A percentile compares a stretch with the other conserved stretches of the same genome.
phyloP scores from a whole-genome alignment of 2,329 filamentous ascomycete species.

The Fusarium sp. region DNA sequence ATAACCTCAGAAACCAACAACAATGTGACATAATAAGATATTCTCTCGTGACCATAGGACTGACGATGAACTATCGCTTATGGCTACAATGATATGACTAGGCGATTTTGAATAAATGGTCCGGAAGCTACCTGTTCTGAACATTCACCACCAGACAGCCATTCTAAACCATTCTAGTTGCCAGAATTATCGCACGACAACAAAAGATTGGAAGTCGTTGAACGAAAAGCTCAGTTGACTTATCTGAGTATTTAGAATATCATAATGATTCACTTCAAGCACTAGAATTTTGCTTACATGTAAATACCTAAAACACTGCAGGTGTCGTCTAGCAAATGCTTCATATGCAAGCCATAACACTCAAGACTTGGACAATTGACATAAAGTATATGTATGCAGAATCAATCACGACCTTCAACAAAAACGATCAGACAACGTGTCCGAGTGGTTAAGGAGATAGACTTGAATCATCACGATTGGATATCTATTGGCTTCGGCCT shows the following conservation, averaged over 20 bases:
- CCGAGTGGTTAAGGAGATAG: constrained; percentile 29
- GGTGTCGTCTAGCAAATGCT: not conserved
- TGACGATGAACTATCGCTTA: not conserved
- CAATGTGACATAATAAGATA: not conserved
- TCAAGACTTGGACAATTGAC: too few relatives aligned
- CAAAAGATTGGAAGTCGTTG: not conserved
- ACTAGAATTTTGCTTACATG: not conserved
- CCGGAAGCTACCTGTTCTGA: not conserved
- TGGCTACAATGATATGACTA: not conserved
- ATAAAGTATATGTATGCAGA: not conserved
- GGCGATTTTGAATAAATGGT: not conserved
- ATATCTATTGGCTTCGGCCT: constrained; percentile 23
- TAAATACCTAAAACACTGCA: not conserved
- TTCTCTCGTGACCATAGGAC: not conserved
- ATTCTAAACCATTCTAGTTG: not conserved
- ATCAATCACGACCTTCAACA: not conserved
- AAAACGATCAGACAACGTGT: constrained; percentile 10
- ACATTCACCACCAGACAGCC: not conserved
- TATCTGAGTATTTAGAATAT: not conserved
- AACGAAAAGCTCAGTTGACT: not conserved
- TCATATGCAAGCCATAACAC: too few relatives aligned
- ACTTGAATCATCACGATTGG: constrained; percentile 11
- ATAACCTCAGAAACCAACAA: not conserved
- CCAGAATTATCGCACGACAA: not conserved
- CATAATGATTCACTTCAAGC: not conserved